phyloP scores from a whole-genome alignment of 2,329 filamentous ascomycete genomes.

The Ophiostoma ulmi region DNA sequence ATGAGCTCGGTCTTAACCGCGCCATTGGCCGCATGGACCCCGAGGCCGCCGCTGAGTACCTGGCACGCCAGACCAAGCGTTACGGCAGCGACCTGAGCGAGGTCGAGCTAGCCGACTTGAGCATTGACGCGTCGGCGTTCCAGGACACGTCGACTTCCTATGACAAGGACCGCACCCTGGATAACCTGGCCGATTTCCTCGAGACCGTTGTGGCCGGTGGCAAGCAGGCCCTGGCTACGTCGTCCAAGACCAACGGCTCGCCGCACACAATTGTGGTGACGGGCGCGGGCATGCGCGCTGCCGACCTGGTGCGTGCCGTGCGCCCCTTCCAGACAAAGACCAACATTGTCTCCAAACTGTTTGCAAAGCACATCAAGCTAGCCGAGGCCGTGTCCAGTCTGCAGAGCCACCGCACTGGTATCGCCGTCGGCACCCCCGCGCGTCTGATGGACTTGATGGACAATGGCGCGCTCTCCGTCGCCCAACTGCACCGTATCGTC shows the following conservation, averaged over 20 bases:
- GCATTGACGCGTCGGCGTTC: slow-evolving; percentile 64
- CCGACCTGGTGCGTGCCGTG: slow-evolving; percentile 71
- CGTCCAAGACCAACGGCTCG: slow-evolving; percentile 63
- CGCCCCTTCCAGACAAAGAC: slow-evolving; percentile 76
- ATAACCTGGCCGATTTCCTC: slow-evolving; percentile 73
- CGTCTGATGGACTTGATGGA: slow-evolving; percentile 77
- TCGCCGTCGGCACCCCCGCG: slow-evolving; percentile 85
- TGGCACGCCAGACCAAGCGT: slow-evolving; percentile 70
- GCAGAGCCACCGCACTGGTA: slow-evolving; percentile 64
- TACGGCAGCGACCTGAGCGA: slow-evolving; percentile 77
- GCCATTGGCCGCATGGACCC: slow-evolving; percentile 79
- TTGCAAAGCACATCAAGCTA: slow-evolving; percentile 97
- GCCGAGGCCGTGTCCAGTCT: slow-evolving; percentile 77
- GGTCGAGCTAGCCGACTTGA: slow-evolving; percentile 78
- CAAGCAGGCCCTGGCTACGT: slow-evolving; percentile 28
- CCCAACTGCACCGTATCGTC: slow-evolving; percentile 70
- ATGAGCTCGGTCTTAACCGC: slow-evolving; percentile 70
- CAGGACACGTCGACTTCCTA: slow-evolving; percentile 67
- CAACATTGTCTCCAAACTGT: slow-evolving; percentile 78
- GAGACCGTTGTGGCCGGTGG: slow-evolving; percentile 56
- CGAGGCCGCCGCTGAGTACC: slow-evolving; percentile 75
- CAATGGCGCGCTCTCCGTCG: slow-evolving; percentile 66
- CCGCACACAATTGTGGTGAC: slow-evolving; percentile 89
- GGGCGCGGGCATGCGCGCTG: slow-evolving; percentile 75
- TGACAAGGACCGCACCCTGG: slow-evolving; percentile 56